Evolutionary conservation across 805 yeast genomes (phyloP).

Genomic region (Kockiozyma suomiensis): DNA sequence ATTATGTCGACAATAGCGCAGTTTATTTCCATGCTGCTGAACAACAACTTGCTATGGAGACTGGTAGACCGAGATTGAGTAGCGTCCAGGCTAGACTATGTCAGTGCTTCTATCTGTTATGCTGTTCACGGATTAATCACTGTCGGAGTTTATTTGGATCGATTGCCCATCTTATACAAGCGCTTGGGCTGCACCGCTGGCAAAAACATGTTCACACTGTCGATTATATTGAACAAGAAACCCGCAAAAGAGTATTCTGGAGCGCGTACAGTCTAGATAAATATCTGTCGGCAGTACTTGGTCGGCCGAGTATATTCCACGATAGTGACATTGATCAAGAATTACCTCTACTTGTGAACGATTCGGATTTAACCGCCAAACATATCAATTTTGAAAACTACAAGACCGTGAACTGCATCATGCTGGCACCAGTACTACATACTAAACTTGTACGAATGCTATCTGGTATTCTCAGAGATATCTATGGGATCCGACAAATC

Average conservation of each 20-base stretch:
- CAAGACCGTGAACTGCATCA: slow-evolving; percentile 12
- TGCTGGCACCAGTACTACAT: slow-evolving; percentile 30
- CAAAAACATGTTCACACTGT: slow-evolving; percentile 5
- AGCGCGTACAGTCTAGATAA: slow-evolving; percentile 41
- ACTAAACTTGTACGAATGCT: slow-evolving; percentile 17
- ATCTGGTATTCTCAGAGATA: slow-evolving; percentile 18
- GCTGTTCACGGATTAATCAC: slow-evolving; percentile 31
- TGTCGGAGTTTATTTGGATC: slow-evolving; percentile 29
- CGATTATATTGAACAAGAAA: slow-evolving; percentile 33
- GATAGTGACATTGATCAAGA: slow-evolving; percentile 52
- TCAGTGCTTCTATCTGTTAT: slow-evolving; percentile 25
- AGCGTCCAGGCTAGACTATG: slow-evolving; percentile 30
- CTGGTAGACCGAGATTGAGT: slow-evolving; percentile 22
- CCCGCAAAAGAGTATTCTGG: slow-evolving; percentile 37
- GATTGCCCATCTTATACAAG: slow-evolving; percentile 27
- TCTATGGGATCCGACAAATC: slow-evolving; percentile 16
- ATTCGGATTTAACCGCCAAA: slow-evolving; percentile 11
- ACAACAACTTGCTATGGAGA: slow-evolving; percentile 17
- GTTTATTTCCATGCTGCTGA: slow-evolving; percentile 27
- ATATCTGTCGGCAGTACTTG: slow-evolving; percentile 52
- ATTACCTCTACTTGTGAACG: slow-evolving; percentile 24
- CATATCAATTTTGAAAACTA: slow-evolving; percentile 1
- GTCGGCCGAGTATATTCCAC: slow-evolving; percentile 53
- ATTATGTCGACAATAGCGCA: slow-evolving; percentile 13
- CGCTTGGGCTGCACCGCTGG: slow-evolving; percentile 26